phyloP scores from a whole-genome alignment of 306 rosid species.

The Trifolium repens region DNA sequence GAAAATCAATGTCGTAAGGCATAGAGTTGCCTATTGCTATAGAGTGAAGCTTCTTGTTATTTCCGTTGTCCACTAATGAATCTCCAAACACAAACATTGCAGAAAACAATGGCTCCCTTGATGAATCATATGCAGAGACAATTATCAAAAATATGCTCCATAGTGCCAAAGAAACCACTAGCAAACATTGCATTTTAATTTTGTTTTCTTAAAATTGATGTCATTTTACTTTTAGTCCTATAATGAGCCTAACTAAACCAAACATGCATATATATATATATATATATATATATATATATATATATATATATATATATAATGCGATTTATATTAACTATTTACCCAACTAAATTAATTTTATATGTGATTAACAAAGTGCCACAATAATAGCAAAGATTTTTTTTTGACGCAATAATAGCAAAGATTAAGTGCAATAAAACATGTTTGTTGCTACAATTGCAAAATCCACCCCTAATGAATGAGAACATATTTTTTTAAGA shows the following conservation, averaged over 20 bases:
- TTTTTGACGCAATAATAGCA: too few species aligned
- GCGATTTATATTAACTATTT: too few species aligned
- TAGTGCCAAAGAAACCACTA: constrained; percentile 24
- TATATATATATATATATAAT: not conserved
- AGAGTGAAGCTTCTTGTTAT: constrained; percentile 46
- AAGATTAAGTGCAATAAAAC: too few species aligned
- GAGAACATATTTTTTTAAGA: too few species aligned
- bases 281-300: not conserved
- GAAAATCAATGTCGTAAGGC: constrained; percentile 51
- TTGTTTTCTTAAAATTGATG: not conserved
- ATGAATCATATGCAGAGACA: not conserved
- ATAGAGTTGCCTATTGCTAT: constrained; percentile 43
- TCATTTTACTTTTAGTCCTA: not conserved
- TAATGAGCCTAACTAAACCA: constrained; percentile 1
- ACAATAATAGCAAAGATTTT: too few species aligned
- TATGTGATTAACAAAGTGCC: too few species aligned
- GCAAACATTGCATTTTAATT: constrained; percentile 23
- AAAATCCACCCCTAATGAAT: too few species aligned
- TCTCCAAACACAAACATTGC: constrained; percentile 59
- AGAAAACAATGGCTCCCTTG: constrained; percentile 30
- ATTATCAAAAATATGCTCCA: constrained; percentile 36
- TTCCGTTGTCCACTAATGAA: constrained; percentile 48
- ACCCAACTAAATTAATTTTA: too few species aligned
- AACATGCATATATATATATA: not conserved
- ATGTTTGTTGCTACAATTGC: too few species aligned